Evolutionary conservation across 352 stramenopile species (phyloP).

Genomic region (Globisporangium ultimum): DNA sequence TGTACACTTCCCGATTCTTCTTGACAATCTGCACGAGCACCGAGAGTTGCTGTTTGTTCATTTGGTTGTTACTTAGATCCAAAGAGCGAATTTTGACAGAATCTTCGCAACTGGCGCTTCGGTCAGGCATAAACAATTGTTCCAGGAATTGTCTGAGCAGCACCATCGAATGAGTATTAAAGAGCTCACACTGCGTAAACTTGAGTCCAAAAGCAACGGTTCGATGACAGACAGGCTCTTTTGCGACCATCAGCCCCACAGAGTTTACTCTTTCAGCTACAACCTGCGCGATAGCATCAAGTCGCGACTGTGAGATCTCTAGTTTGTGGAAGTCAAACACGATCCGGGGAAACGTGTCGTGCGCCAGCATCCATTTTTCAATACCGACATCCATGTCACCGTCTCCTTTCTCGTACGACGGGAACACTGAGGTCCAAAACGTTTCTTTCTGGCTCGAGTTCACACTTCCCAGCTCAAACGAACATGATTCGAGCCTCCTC

Average conservation of each 20-base stretch:
- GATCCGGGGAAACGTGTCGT: neutral
- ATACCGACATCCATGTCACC: neutral
- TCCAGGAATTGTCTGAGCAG: conserved; percentile 8
- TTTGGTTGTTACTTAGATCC: conserved; percentile 11
- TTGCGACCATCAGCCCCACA: neutral
- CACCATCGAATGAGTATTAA: conserved; percentile 1
- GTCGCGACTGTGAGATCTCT: neutral
- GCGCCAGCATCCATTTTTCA: neutral
- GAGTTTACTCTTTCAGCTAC: neutral
- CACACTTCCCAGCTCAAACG: neutral
- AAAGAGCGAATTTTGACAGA: neutral
- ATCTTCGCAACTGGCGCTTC: neutral
- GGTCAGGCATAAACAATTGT: neutral
- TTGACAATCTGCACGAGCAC: conserved; percentile 5
- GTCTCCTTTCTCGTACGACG: neutral
- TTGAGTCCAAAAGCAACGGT: neutral
- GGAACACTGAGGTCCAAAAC: neutral
- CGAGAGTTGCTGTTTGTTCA: conserved; percentile 1
- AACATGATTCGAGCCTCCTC: neutral
- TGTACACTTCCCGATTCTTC: conserved; percentile 1
- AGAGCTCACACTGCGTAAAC: conserved; percentile 3
- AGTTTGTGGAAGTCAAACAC: neutral
- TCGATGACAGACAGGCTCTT: neutral
- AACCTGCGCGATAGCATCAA: neutral
- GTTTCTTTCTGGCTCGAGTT: neutral